Percentiles rank a stretch among this genome's conserved stretches.
Conservation (phyloP, 805 yeast species). For the Candida rishiriensis region DNA sequence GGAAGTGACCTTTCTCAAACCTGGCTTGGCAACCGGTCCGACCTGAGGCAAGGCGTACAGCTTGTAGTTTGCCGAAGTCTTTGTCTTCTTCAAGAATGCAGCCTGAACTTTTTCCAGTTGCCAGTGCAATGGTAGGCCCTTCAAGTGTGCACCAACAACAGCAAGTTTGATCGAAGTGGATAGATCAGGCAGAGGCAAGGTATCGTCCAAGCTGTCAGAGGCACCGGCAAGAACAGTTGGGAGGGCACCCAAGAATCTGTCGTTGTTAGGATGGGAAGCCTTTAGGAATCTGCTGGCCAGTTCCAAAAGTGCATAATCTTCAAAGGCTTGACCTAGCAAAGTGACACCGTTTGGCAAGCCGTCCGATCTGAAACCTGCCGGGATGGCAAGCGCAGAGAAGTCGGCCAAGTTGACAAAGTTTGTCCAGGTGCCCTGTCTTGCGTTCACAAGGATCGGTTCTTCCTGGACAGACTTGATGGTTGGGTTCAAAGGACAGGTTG, state of each 20-base stretch:
- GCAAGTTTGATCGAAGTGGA: slow-evolving; percentile 61
- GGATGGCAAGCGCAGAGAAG: slow-evolving; percentile 85
- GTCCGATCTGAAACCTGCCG: slow-evolving; percentile 83
- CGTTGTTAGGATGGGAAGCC: slow-evolving; percentile 35
- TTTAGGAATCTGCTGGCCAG: slow-evolving; percentile 71
- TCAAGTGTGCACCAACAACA: slow-evolving; percentile 94
- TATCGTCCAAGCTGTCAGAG: slow-evolving; percentile 40
- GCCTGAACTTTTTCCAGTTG: slow-evolving; percentile 86
- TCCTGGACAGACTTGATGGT: slow-evolving; percentile 63
- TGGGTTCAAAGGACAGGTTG: slow-evolving; percentile 93
- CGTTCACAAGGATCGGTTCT: slow-evolving; percentile 81
- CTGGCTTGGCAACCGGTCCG: slow-evolving; percentile 88
- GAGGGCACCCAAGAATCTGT: slow-evolving; percentile 53
- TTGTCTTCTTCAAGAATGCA: slow-evolving; percentile 55
- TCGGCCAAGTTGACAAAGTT: slow-evolving; percentile 95
- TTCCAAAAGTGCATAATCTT: slow-evolving; percentile 85
- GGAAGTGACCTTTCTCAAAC: slow-evolving; percentile 61
- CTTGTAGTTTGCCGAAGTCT: slow-evolving; percentile 66
- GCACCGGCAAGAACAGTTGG: slow-evolving; percentile 21
- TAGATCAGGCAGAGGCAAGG: slow-evolving; percentile 41
- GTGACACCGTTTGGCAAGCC: slow-evolving; percentile 92
- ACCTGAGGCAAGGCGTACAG: slow-evolving; percentile 77
- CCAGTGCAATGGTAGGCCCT: slow-evolving; percentile 90
- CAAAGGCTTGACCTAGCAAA: slow-evolving; percentile 71
- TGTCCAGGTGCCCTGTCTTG: slow-evolving; percentile 97